A percentile compares a stretch with the other conserved stretches of the same genome.
phyloP scores from a whole-genome alignment of 768 basidiomycete genomes.

The Pulveroboletus sp. region DNA sequence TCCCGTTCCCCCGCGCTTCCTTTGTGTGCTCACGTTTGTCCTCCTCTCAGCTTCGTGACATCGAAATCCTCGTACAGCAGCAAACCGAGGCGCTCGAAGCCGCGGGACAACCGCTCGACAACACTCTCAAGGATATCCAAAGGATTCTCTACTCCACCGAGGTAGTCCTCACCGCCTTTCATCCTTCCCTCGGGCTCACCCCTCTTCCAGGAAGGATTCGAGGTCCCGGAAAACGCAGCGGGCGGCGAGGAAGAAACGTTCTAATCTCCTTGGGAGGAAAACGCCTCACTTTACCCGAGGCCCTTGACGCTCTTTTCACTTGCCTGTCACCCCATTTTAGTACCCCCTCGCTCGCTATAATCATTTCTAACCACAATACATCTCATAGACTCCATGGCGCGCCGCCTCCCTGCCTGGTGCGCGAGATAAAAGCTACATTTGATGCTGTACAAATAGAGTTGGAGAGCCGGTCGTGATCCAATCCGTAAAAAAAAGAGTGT shows the following conservation, averaged over 20 bases:
- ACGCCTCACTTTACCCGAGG: too few species aligned
- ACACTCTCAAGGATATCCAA: conserved; percentile 73
- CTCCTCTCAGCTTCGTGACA: conserved; percentile 79
- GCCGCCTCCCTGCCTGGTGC: too few species aligned
- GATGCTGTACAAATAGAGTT: conserved; percentile 22
- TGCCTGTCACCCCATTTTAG: conserved; percentile 1
- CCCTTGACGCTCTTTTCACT: too few species aligned
- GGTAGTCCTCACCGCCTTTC: conserved; percentile 43
- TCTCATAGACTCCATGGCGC: conserved; percentile 24
- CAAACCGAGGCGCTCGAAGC: conserved; percentile 62
- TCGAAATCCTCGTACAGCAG: conserved; percentile 89
- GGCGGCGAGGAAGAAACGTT: conserved; percentile 84
- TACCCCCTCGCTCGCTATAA: conserved; percentile 19
- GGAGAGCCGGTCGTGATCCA: conserved; percentile 14
- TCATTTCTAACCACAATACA: conserved; percentile 27
- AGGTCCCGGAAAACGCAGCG: conserved; percentile 67
- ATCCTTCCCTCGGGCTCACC: conserved; percentile 8
- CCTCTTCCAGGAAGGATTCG: conserved; percentile 76
- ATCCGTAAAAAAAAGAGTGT: conserved; percentile 9
- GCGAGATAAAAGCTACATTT: conserved; percentile 29
- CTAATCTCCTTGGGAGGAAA: conserved; percentile 35
- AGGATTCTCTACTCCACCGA: conserved; percentile 93
- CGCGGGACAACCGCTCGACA: conserved; percentile 54
- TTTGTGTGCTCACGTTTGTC: conserved; percentile 1
- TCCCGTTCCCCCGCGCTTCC: conserved; percentile 4